Base-by-base conservation (phyloP, 257 asterid genomes). In the Przewalskia tangutica region DNA sequence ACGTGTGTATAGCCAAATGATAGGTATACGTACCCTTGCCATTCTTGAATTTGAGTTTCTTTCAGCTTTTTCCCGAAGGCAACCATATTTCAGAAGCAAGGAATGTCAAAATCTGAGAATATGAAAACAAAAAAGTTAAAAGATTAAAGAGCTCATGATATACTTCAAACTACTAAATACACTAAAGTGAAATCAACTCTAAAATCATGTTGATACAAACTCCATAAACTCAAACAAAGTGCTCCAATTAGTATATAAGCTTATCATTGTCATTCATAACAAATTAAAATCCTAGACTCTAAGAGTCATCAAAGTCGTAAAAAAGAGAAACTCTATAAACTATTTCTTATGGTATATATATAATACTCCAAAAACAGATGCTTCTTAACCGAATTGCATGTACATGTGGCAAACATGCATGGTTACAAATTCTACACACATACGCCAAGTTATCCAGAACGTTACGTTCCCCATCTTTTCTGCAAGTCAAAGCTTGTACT, bases 51-150 rank as follows among this genome's bases (percentile, higher is more conserved):
- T 87, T 90, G 96, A 68, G 97, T 84, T 73, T 92, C 93, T 91
- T 94, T 94, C 91, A 94, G 87, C 91, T 88, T 93, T 84, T 94
- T 94, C 77, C 98, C 98, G 16, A 94, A 94, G 40, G 89, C 96
- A 88, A 93, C 97, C 98, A 94, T 94, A 89, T 89, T 83, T 85
- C 82, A 85, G 23, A 23, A 20, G 20, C 60, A 73, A 56, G 58
- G 4, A 23, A 48, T 48, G 60, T 50, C 13, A 23, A 27, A 27
- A 12, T 23, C 60, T 73, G 62, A 27, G 4, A 46, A 48, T 7
- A 48, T 6, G 7, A 20, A 12, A 16, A 70, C 9, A 46, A 59
- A 23, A 3, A 13, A 12, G 23, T 23, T 4, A 8, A 68, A 46
- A 20, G 40, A 46, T 48, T 70, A 16, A 71, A 44, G 40, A 46